Percentiles rank a stretch among this genome's conserved stretches.
These are phyloP conservation scores for Pseudozyma sp. DNA, from an alignment of 1,284 basidiomycete genomes.

Conservation along the genomic window DNA sequence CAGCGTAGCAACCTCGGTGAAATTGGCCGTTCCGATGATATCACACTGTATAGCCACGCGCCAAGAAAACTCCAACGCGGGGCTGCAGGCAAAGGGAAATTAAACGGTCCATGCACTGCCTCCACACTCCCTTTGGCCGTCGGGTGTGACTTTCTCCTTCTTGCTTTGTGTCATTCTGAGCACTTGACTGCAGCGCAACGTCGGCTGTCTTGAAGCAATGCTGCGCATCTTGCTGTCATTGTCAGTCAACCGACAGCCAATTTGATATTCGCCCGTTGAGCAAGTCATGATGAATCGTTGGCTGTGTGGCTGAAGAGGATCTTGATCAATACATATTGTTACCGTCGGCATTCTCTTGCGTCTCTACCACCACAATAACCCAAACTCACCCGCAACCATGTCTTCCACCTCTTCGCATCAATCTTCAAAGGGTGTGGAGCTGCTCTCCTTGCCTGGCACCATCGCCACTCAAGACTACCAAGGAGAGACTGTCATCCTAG, in stretches of 20 bases:
- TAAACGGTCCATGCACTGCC: slow-evolving; percentile 6
- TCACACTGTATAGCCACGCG: slow-evolving; percentile 1
- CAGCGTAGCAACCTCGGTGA: slow-evolving; percentile 2
- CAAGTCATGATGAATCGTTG: no score
- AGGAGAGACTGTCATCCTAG: slow-evolving; percentile 45
- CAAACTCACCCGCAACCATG: slow-evolving; percentile 2
- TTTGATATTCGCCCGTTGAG: no score
- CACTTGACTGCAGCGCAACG: no score
- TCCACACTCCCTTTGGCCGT: neutral
- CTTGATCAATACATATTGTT: no score
- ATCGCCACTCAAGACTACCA: slow-evolving; percentile 49
- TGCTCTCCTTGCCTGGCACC: slow-evolving; percentile 36
- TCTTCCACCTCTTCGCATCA: slow-evolving; percentile 12
- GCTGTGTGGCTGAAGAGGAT: no score
- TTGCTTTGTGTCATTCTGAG: neutral
- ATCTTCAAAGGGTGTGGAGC: slow-evolving; percentile 38
- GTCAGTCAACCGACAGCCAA: no score
- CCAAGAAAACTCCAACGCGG: slow-evolving; percentile 2
- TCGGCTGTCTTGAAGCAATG: no score
- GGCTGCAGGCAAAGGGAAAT: slow-evolving; percentile 1
- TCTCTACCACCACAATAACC: neutral
- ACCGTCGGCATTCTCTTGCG: no score
- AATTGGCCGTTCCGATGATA: slow-evolving; percentile 9
- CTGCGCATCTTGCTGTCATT: no score
- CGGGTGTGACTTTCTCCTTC: neutral